phyloP scores from a whole-genome alignment of 148 eudicot species.

The Fagopyrum esculentum region DNA sequence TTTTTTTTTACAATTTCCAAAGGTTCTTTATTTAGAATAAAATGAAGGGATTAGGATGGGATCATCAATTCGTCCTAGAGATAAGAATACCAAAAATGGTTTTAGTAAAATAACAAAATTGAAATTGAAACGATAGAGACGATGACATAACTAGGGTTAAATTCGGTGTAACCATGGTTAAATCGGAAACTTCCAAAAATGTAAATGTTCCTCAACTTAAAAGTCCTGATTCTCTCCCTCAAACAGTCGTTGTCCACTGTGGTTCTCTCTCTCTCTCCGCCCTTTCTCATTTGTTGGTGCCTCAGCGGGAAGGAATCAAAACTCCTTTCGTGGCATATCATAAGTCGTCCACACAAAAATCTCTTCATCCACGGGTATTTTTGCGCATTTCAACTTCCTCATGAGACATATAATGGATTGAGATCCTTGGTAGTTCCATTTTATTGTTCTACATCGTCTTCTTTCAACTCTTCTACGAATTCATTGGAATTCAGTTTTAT shows the following conservation, averaged over 20 bases:
- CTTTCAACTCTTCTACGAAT: background rate
- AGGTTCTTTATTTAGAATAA: too few species aligned
- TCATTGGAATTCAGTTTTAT: background rate
- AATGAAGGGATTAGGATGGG: too few species aligned
- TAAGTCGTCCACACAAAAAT: background rate
- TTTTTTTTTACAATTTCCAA: too few species aligned
- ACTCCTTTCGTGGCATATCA: background rate
- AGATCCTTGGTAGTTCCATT: background rate
- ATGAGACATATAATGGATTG: background rate
- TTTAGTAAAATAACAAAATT: too few species aligned
- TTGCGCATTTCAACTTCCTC: background rate
- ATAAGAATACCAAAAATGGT: too few species aligned
- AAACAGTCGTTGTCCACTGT: background rate
- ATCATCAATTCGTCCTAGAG: too few species aligned
- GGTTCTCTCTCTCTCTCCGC: background rate
- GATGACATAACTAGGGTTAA: slow-evolving; percentile 4
- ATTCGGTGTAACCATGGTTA: background rate
- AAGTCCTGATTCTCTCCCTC: slow-evolving; percentile 1
- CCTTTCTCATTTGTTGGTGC: background rate
- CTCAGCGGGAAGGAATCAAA: background rate
- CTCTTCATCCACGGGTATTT: background rate
- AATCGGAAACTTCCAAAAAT: background rate
- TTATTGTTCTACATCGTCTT: background rate
- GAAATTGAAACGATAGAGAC: background rate
- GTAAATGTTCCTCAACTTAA: slow-evolving; percentile 4